phyloP scores from a whole-genome alignment of 495 filamentous ascomycete genomes.

The Penicillium turbatum region DNA sequence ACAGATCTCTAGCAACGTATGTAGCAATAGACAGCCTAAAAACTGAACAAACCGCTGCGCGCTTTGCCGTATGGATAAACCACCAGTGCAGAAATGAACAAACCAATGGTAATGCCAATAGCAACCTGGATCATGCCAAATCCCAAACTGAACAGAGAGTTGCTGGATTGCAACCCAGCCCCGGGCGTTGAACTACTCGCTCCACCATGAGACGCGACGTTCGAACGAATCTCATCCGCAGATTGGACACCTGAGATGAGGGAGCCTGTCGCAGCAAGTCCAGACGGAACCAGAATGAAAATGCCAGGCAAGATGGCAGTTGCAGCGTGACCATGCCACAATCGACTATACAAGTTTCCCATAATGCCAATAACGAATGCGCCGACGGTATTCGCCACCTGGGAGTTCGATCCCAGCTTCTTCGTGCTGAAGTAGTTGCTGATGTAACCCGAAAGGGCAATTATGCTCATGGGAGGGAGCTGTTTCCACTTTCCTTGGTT shows the following conservation, averaged over 20 bases:
- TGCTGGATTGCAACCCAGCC: slow-evolving; percentile 14
- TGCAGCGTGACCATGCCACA: slow-evolving; percentile 76
- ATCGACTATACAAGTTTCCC: slow-evolving; percentile 77
- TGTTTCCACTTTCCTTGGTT: slow-evolving; percentile 90
- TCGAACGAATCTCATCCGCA: slow-evolving; percentile 66
- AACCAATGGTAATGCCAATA: slow-evolving; percentile 83
- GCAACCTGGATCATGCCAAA: slow-evolving; percentile 69
- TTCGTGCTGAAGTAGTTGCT: slow-evolving; percentile 73
- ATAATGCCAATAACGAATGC: slow-evolving; percentile 76
- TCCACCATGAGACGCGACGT: slow-evolving; percentile 27
- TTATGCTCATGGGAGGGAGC: slow-evolving; percentile 74
- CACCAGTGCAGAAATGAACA: slow-evolving; percentile 76
- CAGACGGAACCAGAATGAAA: slow-evolving; percentile 85
- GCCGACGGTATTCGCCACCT: slow-evolving; percentile 77
- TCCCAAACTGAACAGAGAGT: slow-evolving; percentile 28
- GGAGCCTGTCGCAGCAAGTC: slow-evolving; percentile 73
- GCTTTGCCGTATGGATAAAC: slow-evolving; percentile 87
- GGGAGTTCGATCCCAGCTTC: slow-evolving; percentile 67
- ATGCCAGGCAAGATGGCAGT: slow-evolving; percentile 84
- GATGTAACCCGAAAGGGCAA: slow-evolving; percentile 73
- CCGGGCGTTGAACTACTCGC: slow-evolving; percentile 11
- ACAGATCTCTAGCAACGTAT: neutral
- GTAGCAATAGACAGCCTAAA: slow-evolving; percentile 42
- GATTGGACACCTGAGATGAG: slow-evolving; percentile 72
- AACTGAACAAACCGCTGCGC: slow-evolving; percentile 79